Conservation (phyloP, 164 flowering plant species). For the Umbilicus rupestris region DNA sequence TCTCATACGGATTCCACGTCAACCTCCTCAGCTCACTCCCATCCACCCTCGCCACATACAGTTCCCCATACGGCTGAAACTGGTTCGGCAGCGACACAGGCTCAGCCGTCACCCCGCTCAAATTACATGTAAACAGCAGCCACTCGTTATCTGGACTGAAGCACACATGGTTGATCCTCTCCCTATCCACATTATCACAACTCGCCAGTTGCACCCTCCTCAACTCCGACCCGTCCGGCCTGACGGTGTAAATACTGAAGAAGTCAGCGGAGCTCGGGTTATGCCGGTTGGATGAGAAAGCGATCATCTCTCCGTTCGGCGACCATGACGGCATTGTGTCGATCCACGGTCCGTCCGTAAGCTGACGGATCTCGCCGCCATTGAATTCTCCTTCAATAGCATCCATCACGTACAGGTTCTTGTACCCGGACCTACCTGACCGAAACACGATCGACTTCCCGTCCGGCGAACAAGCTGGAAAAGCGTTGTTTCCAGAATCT, state of each 20-base stretch:
- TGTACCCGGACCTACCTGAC: constrained; percentile 72
- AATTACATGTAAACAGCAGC: constrained; percentile 63
- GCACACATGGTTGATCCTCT: constrained; percentile 80
- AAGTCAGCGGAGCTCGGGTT: constrained; percentile 24
- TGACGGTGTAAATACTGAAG: constrained; percentile 40
- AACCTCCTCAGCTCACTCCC: constrained; percentile 67
- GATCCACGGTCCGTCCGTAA: constrained; percentile 80
- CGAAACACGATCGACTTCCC: constrained; percentile 63
- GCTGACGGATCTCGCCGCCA: constrained; percentile 48
- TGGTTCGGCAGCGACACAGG: constrained; percentile 79
- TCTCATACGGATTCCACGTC: constrained; percentile 78
- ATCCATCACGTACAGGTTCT: constrained; percentile 64
- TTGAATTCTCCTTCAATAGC: constrained; percentile 60
- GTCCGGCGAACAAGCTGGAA: constrained; percentile 79
- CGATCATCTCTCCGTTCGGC: constrained; percentile 65
- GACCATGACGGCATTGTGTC: constrained; percentile 97
- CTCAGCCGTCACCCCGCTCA: constrained; percentile 70
- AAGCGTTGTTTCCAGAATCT: constrained; percentile 79
- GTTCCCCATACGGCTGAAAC: constrained; percentile 86
- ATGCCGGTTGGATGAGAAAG: constrained; percentile 76
- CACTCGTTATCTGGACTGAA: constrained; percentile 63
- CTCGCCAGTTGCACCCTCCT: constrained; percentile 51
- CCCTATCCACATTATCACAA: constrained; percentile 38
- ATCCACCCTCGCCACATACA: constrained; percentile 51
- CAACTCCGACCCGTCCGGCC: constrained; percentile 43